Percentiles rank a stretch among this genome's conserved stretches.
phyloP scores from a whole-genome alignment of 2,329 filamentous ascomycete genomes.

The Lachnellula arida region DNA sequence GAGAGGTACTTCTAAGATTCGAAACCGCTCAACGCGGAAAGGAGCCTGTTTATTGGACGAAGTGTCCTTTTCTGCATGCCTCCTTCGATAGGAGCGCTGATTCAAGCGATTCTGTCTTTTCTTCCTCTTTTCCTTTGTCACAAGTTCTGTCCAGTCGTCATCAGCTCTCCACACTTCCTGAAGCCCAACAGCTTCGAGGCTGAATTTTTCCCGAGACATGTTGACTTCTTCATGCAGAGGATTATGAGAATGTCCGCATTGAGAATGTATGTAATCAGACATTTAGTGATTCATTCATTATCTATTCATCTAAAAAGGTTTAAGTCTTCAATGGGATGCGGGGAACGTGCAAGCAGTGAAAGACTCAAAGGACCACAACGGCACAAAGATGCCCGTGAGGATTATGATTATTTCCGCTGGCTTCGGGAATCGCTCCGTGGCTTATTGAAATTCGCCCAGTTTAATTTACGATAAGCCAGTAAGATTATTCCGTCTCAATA shows the following conservation, averaged over 20 bases:
- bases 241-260: constrained; percentile 6
- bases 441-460: neutral
- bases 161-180: constrained; percentile 10
- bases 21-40: constrained; percentile 18
- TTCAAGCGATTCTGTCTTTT: constrained; percentile 71
- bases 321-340: neutral
- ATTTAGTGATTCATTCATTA: too few relatives aligned
- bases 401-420: neutral
- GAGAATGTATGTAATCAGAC: too few relatives aligned
- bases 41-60: neutral
- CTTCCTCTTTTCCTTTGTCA: constrained; percentile 61
- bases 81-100: constrained; percentile 43
- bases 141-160: constrained; percentile 62
- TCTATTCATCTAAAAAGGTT: too few relatives aligned
- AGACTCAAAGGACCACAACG: neutral
- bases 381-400: neutral
- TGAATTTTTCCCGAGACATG: neutral
- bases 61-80: constrained; percentile 6
- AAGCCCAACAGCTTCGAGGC: neutral
- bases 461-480: neutral
- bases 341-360: neutral
- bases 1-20: constrained; percentile 5
- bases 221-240: neutral
- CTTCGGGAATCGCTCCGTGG: neutral
- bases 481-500: neutral